Evolutionary conservation across 2,329 filamentous ascomycete genomes (phyloP), one percentile per base, ranked within the genome.

Genomic region (Polychaeton citri): DNA sequence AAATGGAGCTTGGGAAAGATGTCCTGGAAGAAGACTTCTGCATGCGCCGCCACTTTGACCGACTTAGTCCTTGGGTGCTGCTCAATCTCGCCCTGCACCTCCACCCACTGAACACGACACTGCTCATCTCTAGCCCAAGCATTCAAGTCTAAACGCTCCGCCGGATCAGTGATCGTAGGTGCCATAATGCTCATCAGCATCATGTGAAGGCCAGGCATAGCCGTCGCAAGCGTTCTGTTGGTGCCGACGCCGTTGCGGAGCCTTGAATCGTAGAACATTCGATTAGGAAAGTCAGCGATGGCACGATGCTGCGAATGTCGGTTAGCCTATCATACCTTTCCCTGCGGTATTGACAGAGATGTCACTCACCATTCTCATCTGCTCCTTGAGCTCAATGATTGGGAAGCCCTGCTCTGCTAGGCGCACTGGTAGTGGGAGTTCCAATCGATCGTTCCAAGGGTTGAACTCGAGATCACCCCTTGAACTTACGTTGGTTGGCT

Each of bases 401-500:
- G 42, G 45, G 19, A 39, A 44, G 5, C 35, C 38, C 21, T 43
- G 33, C 10, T 21, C 16, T 6, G 39, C 32, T 2, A 48, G 16
- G 5, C 45, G 38, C 16, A 17, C 21, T 12, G 39, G 36, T n/a
- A 46, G 35, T 8, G 40, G 20, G 15, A 37, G 35, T 19, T 41
- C 35, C 2, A 45, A 35, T 1, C 44, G 42, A 2, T 30, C 17
- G 15, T 30, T 37, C 36, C 35, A 45, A 8, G 39, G 30, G 16
- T 48, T 48, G 38, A 38, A 48, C 2, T 35, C 16, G 2, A 38
- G 19, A 0, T 21, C n/a, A 3, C 40, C 34, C 10, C 34, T 38
- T 2, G 30, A 17, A 19, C 32, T 42, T 0, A 40, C 45, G 36
- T 47, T 47, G n/a, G 42, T 33, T 1, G 44, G 46, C 2, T 30